Evolutionary conservation across 2,329 filamentous ascomycete species (phyloP).

Genomic region (Claviceps africana): DNA sequence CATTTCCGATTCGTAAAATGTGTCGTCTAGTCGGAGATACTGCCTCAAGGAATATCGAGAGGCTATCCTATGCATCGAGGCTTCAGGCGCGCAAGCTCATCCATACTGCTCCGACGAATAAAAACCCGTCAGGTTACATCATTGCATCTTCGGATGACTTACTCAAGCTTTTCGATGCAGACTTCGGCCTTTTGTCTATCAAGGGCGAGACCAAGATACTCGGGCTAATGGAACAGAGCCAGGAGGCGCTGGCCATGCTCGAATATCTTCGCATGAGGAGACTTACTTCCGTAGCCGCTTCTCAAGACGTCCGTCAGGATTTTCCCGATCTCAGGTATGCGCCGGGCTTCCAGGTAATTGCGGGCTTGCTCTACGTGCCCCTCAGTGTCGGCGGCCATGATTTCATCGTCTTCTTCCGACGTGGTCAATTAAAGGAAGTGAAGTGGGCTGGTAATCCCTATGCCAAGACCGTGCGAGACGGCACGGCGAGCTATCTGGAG

Average conservation of each 20-base stretch:
- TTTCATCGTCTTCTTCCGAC: slow-evolving; percentile 87
- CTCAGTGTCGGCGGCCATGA: slow-evolving; percentile 62
- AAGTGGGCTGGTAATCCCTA: slow-evolving; percentile 84
- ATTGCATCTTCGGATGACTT: slow-evolving; percentile 80
- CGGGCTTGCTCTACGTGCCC: slow-evolving; percentile 70
- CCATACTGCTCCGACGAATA: slow-evolving; percentile 66
- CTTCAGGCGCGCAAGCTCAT: slow-evolving; percentile 79
- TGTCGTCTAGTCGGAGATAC: slow-evolving; percentile 77
- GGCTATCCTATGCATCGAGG: slow-evolving; percentile 71
- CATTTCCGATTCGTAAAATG: slow-evolving; percentile 85
- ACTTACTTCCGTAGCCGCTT: slow-evolving; percentile 61
- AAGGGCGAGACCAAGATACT: slow-evolving; percentile 79
- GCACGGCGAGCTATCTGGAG: slow-evolving; percentile 61
- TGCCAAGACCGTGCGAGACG: slow-evolving; percentile 59
- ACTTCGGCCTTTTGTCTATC: slow-evolving; percentile 75
- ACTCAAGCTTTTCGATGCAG: slow-evolving; percentile 70
- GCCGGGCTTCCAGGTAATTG: slow-evolving; percentile 65
- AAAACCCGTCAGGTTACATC: slow-evolving; percentile 79
- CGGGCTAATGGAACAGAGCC: slow-evolving; percentile 58
- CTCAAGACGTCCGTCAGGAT: slow-evolving; percentile 60
- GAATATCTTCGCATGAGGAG: slow-evolving; percentile 70
- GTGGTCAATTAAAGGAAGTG: slow-evolving; percentile 58
- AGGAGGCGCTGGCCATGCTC: slow-evolving; percentile 71
- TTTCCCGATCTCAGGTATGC: slow-evolving; percentile 71
- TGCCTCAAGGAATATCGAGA: slow-evolving; percentile 74